Evolutionary conservation across 345 rosid genomes (phyloP).

Genomic region (Syzygium aqueum): DNA sequence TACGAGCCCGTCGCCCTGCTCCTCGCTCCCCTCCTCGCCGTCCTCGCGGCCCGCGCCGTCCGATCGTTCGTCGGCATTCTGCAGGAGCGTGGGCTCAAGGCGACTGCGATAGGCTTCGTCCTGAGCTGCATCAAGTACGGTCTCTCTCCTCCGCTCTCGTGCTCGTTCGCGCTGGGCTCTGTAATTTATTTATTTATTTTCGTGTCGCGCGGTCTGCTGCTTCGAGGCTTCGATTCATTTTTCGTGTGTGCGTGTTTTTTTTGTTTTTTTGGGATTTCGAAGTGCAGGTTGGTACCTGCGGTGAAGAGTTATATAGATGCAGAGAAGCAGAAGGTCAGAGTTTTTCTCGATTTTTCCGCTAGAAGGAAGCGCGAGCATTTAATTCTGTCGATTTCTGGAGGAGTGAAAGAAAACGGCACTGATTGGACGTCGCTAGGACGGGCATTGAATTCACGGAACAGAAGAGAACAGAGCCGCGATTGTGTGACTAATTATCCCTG

Average conservation of each 20-base stretch:
- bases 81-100: conserved; percentile 57
- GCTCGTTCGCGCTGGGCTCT: not conserved
- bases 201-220: not conserved
- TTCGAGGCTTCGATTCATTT: not conserved
- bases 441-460: not conserved
- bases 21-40: conserved; percentile 53
- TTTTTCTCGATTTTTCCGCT: not conserved
- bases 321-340: conserved; percentile 87
- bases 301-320: conserved; percentile 72
- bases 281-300: conserved; percentile 63
- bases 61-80: conserved; percentile 36
- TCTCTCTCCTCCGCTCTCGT: not conserved
- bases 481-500: not conserved
- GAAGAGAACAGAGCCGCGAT: not conserved
- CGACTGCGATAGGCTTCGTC: conserved; percentile 35
- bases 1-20: conserved; percentile 70
- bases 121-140: conserved; percentile 59
- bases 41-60: conserved; percentile 39
- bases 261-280: not conserved
- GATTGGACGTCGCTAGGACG: not conserved
- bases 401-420: not conserved
- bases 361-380: not conserved
- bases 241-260: not conserved
- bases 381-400: not conserved
- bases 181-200: not conserved